Percentiles rank a stretch among this genome's conserved stretches.
phyloP scores from a whole-genome alignment of 371 early-diverging fungal species.

The Cokeromyces recurvatus region DNA sequence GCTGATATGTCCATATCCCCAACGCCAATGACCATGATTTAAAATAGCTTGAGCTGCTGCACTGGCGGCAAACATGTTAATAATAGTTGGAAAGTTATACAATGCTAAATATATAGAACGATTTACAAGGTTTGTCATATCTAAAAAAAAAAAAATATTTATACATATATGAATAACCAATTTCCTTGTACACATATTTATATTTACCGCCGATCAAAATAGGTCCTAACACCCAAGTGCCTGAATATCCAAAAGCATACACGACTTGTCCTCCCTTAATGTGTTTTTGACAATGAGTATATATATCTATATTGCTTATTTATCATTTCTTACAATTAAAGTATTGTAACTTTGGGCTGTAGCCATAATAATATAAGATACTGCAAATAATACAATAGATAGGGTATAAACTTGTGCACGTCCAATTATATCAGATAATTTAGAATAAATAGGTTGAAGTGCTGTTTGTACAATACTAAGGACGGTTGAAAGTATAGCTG shows the following conservation, averaged over 20 bases:
- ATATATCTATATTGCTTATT: neutral
- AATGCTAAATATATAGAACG: slow-evolving; percentile 25
- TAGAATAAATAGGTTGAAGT: slow-evolving; percentile 45
- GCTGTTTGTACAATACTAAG: slow-evolving; percentile 36
- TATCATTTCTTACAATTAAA: slow-evolving; percentile 18
- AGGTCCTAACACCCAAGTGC: slow-evolving; percentile 33
- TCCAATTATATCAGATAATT: slow-evolving; percentile 40
- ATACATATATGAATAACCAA: too few species aligned
- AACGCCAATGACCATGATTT: too few species aligned
- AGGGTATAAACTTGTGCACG: slow-evolving; percentile 33
- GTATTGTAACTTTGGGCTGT: slow-evolving; percentile 26
- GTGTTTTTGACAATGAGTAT: too few species aligned
- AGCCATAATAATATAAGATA: slow-evolving; percentile 34
- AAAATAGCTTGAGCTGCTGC: neutral
- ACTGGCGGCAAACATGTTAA: slow-evolving; percentile 28
- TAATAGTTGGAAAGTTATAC: slow-evolving; percentile 35
- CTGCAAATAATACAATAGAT: slow-evolving; percentile 31
- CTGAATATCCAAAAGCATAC: slow-evolving; percentile 38
- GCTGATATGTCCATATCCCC: too few species aligned
- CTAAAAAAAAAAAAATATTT: neutral
- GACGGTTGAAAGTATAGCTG: slow-evolving; percentile 28
- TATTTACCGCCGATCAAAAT: slow-evolving; percentile 40
- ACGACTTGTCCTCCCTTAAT: slow-evolving; percentile 33
- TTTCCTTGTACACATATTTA: too few species aligned
- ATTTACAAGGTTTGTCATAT: slow-evolving; percentile 19